Evolutionary conservation across 345 rosid species (phyloP), one percentile per base, ranked within the genome.

Genomic region (Euphorbia peplus): DNA sequence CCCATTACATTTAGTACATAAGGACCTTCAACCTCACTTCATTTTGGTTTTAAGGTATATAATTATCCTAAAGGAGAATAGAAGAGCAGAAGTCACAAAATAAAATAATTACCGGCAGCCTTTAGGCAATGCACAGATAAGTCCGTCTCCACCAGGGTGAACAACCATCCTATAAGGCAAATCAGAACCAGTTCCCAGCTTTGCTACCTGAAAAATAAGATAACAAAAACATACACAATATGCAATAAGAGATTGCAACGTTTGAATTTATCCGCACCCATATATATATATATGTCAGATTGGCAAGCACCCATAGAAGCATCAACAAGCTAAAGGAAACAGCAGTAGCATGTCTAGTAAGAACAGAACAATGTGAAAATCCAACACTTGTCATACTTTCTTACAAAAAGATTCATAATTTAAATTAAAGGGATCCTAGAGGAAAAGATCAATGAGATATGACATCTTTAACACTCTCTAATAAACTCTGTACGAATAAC

Each of bases 91-190:
- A 59, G 22, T 14, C 35, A 58, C 3, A 5, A 8, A 18, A 35
- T 3, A 50, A 67, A 65, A 37, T 8, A 56, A 69, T 51, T 65
- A 90, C 99, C 83, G 84, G 89, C 99, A 92, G 66, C 86, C 69
- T 37, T 85, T 81, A 14, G 91, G 84, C 64, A 88, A 55, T 35
- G 92, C 98, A 64, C 88, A 91, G n/a, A 95, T 57, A 26, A 90
- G 68, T 51, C 98, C 98, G 64, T 78, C 91, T 68, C 87, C 92
- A 7, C 78, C 82, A 24, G 96, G 92, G 71, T 88, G 97, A 78
- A 92, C 88, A 56, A 83, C 84, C 90, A 90, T 85, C 63, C 97
- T 83, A 52, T 95, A 95, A 70, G 99, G 99, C 70, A 87, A 78
- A 71, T 85, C 91, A 56, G 92, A 78, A 30, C 78, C 96, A 69